Base-by-base conservation (phyloP, 2,329 filamentous ascomycete genomes). In the Thielaviopsis cerberus region DNA sequence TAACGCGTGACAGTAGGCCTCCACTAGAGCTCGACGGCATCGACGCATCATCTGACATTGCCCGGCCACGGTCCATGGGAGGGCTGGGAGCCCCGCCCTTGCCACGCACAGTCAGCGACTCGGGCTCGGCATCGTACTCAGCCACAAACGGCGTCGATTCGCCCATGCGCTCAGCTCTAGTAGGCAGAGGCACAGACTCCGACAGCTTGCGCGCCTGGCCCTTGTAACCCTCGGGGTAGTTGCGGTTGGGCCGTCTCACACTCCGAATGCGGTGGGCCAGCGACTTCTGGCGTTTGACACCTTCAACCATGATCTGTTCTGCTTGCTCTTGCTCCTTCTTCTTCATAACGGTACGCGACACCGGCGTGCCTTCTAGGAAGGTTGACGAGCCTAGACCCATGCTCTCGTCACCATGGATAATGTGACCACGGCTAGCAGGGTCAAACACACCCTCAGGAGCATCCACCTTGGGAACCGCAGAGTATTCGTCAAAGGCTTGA, bases 311-410 rank as follows among this genome's bases (percentile, higher is more conserved):
- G 26, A 67, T 64, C 59, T 78, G 77, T 52, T 84, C 79, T 20
- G 76, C 78, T 61, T 86, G 71, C 64, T 83, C 88, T 30, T 79
- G 84, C 65, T 91, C 80, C 54, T 81, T 81, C 61, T 85, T 82
- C 67, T 87, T 80, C 57, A 95, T 87, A 20, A 85, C 87, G 7
- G 82, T 79, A 64, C 82, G 82, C 26, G 90, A 86, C 26, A 90
- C 92, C 15, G 92, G 91, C 1, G 92, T 86, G 37, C 92, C 92
- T 65, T 98, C 92, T 23, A 98, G 72, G 75, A 97, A 97, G 1
- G 92, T 98, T 34, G 89, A 94, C 1, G 90, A 95, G 57, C 92
- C 92, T 7, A 98, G 73, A 10, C 92, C 92, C 61, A 87, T 74
- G 3, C 81, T 84, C 70, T 94, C 83, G 58, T 90, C 82, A 20